Conservation (phyloP, 768 basidiomycete species). For the Boletus pseudo-olivaceus region DNA sequence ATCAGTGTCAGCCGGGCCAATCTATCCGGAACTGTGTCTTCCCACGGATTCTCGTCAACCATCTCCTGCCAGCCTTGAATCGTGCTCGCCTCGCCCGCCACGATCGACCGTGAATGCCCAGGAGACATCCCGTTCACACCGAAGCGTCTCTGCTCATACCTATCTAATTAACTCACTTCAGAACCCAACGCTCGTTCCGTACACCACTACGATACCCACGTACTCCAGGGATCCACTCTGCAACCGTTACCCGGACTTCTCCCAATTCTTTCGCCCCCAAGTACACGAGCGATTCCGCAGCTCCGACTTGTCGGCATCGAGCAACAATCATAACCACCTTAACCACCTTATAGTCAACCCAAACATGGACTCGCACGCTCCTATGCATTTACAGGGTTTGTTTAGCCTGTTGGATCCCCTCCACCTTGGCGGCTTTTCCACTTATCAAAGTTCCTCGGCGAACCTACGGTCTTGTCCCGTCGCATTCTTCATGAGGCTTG, state of each 20-base stretch:
- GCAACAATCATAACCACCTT: not conserved
- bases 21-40: not conserved
- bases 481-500: constrained; percentile 18
- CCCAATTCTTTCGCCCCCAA: constrained; percentile 26
- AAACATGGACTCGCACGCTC: not conserved
- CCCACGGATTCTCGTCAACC: not conserved
- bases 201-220: constrained; percentile 1
- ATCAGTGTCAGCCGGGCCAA: constrained; percentile 1
- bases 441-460: not conserved
- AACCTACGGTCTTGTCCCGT: constrained; percentile 15
- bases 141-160: not conserved
- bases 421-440: not conserved
- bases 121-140: not conserved
- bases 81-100: not conserved
- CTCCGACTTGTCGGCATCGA: not conserved
- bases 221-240: constrained; percentile 32
- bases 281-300: constrained; percentile 8
- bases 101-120: not conserved
- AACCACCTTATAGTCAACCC: not conserved
- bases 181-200: not conserved
- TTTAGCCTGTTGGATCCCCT: not conserved
- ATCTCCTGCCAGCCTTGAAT: not conserved
- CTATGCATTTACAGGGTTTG: not conserved
- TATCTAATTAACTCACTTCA: not conserved
- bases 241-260: constrained; percentile 33